Base-by-base conservation (phyloP, 495 filamentous ascomycete genomes). In the Aspergillus egyptiacus region DNA sequence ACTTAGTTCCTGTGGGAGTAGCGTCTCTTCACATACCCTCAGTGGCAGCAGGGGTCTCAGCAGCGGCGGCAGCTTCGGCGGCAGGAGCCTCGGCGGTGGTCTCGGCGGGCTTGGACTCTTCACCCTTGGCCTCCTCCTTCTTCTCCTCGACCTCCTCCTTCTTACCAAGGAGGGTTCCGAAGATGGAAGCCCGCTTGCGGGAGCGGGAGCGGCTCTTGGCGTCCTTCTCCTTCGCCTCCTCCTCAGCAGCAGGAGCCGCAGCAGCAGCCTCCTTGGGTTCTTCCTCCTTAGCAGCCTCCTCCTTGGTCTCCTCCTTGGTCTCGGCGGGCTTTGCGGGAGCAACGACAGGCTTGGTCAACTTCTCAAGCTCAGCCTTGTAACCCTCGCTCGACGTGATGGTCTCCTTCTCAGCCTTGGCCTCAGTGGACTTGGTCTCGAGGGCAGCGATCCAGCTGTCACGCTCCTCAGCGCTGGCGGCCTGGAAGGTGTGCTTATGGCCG, bases 401-500 rank as follows among this genome's bases (percentile, higher is more conserved):
- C 47, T 83, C 77, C 56, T 76, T 83, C 47, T 84, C 72, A 48
- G 80, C 81, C 75, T 89, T 88, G 47, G 88, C 88, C 69, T 90
- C 88, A 23, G 75, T 71, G 43, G 80, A 70, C 81, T 89, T 89
- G 49, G 76, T 63, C 77, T 88, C 85, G 48, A 94, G 64, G 44
- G 86, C 80, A 46, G 77, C 79, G 52, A 94, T 74, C 91, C 91
- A 98, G 74, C 81, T 86, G 65, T 95, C 87, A 63, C 93, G 91
- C 71, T 96, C 93, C 43, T 77, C 69, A 27, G 77, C 59, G 55
- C 57, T 84, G 51, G 75, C 57, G 39, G 88, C 84, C 79, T 94
- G 86, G 81, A 96, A 91, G 41, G 77, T 77, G 76, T 94, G 87
- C 83, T 95, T 91, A 65, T 91, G 85, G 53, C 85, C 86, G 69